Base-by-base conservation (phyloP, 192 early-diverging fungal species). In the Umbelopsis ramanniana region DNA sequence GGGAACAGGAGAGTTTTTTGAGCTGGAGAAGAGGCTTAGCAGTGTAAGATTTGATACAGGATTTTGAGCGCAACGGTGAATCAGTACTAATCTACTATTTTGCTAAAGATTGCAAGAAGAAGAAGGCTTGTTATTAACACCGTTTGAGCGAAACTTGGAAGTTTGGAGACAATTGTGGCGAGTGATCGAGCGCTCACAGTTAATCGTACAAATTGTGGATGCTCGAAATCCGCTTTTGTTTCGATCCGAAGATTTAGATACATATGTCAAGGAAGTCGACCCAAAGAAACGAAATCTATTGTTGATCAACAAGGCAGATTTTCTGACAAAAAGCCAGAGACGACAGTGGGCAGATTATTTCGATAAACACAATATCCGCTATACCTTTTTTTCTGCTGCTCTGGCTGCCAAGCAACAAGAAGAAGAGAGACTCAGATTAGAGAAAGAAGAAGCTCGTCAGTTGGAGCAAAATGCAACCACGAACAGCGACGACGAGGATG, bases 111-210 rank as follows among this genome's bases (percentile, higher is more conserved):
- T 99, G 63, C 93, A 98, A 76, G 98, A 99, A 73, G 89, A 95
- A 19, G 93, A 98, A 74, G 93, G 94, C 0, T 79, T 99, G 22
- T 72, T 99, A 55, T 79, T 99, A 81, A 99, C 98, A 21, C 98
- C 98, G 35, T 99, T 96, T 71, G 98, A 99, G 84, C 91, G 96
- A 57, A 99, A 99, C 82, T 71, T 99, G 23, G 98, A 99, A 83
- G 94, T 99, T 26, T 99, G 97, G 97, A 86, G 97, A 66, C 98
- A 99, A 79, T 86, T 99, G 38, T 99, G 98, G 98, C 89, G 98
- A 37, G 98, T 99, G 52, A 93, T 98, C 74, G 98, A 99, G 82
- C 86, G 95, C 55, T 97, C 95, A 29, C 91, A 97, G 71, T 73
- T 98, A 82, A 82, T 99, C 19, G 96, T 98, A 40, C 98, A 99